phyloP scores from a whole-genome alignment of 192 early-diverging fungal species.

The Geranomyces michiganensis region DNA sequence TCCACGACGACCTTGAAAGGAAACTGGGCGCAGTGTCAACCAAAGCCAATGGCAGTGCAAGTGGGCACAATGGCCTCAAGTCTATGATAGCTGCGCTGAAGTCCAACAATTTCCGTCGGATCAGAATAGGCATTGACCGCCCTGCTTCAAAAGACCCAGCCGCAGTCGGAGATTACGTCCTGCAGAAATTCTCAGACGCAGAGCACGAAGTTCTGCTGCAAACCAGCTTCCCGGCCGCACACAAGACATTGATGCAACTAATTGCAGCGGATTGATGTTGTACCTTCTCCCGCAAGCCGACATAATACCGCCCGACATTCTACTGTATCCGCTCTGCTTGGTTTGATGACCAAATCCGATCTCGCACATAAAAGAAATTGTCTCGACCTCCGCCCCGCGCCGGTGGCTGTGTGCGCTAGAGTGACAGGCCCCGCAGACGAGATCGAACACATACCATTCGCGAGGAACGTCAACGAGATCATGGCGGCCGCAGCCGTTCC shows the following conservation, averaged over 20 bases:
- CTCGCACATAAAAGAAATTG: no score
- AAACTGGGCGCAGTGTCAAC: slow-evolving; percentile 63
- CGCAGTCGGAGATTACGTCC: slow-evolving; percentile 60
- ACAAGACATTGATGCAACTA: not conserved
- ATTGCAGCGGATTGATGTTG: not conserved
- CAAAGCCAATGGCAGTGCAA: slow-evolving; percentile 66
- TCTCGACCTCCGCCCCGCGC: no score
- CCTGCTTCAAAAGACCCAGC: slow-evolving; percentile 47
- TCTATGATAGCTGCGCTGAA: slow-evolving; percentile 60
- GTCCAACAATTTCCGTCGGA: slow-evolving; percentile 56
- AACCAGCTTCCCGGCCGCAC: slow-evolving; percentile 37
- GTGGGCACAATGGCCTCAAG: slow-evolving; percentile 76
- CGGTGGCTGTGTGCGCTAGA: no score
- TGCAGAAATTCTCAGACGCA: slow-evolving; percentile 49
- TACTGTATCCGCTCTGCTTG: no score
- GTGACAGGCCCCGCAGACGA: no score
- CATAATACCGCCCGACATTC: no score
- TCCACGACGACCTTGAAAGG: slow-evolving; percentile 77
- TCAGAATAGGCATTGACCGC: slow-evolving; percentile 73
- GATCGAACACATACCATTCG: no score
- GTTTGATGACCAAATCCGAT: no score
- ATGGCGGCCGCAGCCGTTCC: no score
- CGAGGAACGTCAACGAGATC: no score
- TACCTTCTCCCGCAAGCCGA: no score
- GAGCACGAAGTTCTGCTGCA: slow-evolving; percentile 57